Evolutionary conservation across 1,284 basidiomycete species (phyloP).

Genomic region (Cryptococcus floricola): DNA sequence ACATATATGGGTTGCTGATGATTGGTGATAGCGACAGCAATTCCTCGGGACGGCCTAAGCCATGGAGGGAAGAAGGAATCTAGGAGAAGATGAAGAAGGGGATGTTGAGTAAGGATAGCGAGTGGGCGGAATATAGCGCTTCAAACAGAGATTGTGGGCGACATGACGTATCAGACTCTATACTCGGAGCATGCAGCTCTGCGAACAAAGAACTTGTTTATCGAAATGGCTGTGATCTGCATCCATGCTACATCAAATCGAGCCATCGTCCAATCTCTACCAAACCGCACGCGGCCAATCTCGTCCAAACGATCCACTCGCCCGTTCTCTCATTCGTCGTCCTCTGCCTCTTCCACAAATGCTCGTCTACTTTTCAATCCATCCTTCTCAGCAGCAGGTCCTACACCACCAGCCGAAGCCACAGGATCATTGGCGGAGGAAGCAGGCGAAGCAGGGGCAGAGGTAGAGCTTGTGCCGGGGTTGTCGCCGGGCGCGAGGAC

Average conservation of each 20-base stretch:
- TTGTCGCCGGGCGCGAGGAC: conserved; percentile 7
- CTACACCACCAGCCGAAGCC: conserved; percentile 2
- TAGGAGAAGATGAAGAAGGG: background rate
- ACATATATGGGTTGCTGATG: background rate
- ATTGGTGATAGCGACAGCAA: conserved; percentile 33
- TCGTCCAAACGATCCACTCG: background rate
- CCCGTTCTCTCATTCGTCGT: background rate
- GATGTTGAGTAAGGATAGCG: background rate
- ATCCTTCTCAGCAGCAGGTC: background rate
- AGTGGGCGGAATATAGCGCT: background rate
- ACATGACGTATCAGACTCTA: background rate
- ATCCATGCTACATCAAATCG: no score
- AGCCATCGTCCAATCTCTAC: no score
- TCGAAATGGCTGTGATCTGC: no score
- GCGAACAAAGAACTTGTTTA: no score
- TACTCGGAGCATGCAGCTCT: no score
- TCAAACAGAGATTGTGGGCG: no score
- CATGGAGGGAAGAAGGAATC: background rate
- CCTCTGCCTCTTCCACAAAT: conserved; percentile 39
- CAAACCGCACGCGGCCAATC: no score
- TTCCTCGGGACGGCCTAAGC: conserved; percentile 35
- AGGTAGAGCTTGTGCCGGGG: conserved; percentile 6
- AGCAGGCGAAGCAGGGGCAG: background rate
- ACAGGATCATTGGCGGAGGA: conserved; percentile 3
- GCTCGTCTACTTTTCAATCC: conserved; percentile 22